Conservation (phyloP, 805 yeast genomes). For the Danielia reshetovae region DNA sequence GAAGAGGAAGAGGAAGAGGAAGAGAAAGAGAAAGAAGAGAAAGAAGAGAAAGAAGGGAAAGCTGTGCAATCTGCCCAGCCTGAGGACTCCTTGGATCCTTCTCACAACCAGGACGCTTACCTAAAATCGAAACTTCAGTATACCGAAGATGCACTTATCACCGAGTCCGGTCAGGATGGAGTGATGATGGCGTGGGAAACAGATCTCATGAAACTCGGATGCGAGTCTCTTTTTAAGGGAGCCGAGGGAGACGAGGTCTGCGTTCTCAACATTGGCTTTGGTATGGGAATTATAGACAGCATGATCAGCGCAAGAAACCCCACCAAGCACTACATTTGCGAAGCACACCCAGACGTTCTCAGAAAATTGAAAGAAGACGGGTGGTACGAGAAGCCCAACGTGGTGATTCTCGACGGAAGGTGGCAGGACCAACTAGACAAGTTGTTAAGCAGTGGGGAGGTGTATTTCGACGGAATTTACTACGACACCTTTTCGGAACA, state of each 20-base stretch:
- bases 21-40: constrained; percentile 15
- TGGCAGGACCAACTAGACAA: constrained; percentile 84
- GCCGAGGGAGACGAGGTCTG: constrained; percentile 38
- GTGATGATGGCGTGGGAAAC: constrained; percentile 99
- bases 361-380: constrained; percentile 65
- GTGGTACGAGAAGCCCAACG: constrained; percentile 75
- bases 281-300: constrained; percentile 92
- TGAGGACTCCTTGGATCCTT: constrained; percentile 42
- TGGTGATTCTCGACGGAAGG: constrained; percentile 76
- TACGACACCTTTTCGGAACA: constrained; percentile 94
- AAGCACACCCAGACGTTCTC: constrained; percentile 92
- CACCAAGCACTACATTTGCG: constrained; percentile 78
- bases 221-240: constrained; percentile 63
- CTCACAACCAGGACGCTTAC: constrained; percentile 61
- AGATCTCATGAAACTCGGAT: constrained; percentile 74
- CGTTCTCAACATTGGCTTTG: constrained; percentile 86
- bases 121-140: constrained; percentile 65
- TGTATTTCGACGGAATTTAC: constrained; percentile 85
- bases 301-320: constrained; percentile 55
- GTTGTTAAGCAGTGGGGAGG: constrained; percentile 56
- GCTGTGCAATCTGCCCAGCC: constrained; percentile 5
- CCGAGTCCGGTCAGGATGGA: constrained; percentile 74
- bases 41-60: constrained; percentile 8
- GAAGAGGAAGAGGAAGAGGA: constrained; percentile 18
- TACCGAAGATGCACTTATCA: constrained; percentile 63